Base-by-base conservation (phyloP, 1,284 basidiomycete genomes). In the Pseudozyma thailandica region DNA sequence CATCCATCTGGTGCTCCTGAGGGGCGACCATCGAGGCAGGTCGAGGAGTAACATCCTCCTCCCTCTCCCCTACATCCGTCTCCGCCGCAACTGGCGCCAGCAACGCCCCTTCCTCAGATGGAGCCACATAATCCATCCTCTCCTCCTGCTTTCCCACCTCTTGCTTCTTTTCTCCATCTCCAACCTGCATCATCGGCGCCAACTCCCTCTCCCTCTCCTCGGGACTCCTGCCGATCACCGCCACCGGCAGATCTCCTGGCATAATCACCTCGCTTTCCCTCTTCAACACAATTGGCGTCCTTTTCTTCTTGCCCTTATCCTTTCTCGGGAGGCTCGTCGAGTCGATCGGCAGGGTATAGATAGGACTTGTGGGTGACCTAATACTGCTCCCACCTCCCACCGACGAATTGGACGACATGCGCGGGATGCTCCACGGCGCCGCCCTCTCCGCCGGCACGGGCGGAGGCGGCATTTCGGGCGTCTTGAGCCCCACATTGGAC, bases 231-330 rank as follows among this genome's bases (percentile, higher is more conserved):
- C 55, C 45, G 30, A 66, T 54, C 33, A 74, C 44, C 3, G 61
- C 54, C 30, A 31, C 30, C 30, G 9, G 51, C 52, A 50, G 42
- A 35, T 65, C 68, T 10, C 62, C 62, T 2, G 68, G 61, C 30
- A 71, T 7, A 10, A 65, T 47, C 13, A 72, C 63, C 33, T 72
- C 69, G 4, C 62, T 66, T 16, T 72, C 63, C 39, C 51, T 63
- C 53, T 72, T 72, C 23, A 72, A 63, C 46, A 66, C 58, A 30
- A 72, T 72, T 6, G 69, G 63, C 7, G 51, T 63, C 23, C 68
- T 41, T 41, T 58, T 53, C 51, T 58, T 56, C 66, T 65, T 61
- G 26, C 46, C 35, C 38, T 12, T 16, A 8, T 47, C 53, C 26
- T 27, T 39, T 8, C 57, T 53, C 26, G 61, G 60, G 50, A 62